Evolutionary conservation across 192 early-diverging fungal species (phyloP).

Genomic region (Gorgonomyces haynaldii): DNA sequence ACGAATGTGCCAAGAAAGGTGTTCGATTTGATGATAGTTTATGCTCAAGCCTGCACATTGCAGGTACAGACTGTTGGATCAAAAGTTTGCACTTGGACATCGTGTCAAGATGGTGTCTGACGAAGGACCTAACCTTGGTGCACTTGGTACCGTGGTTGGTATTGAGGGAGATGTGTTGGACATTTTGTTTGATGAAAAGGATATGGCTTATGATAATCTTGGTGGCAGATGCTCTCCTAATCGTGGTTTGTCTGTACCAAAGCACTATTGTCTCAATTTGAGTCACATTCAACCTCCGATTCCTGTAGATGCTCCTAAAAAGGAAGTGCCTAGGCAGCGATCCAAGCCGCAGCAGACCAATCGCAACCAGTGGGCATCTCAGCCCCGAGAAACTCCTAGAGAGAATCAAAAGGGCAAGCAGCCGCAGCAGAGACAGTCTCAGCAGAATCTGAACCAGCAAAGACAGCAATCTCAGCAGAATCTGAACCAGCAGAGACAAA

Average conservation of each 20-base stretch:
- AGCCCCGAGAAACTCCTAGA: not conserved
- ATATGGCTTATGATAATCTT: conserved; percentile 69
- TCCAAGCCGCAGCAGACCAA: not conserved
- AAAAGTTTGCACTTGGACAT: conserved; percentile 77
- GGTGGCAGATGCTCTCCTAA: conserved; percentile 61
- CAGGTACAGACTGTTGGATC: conserved; percentile 53
- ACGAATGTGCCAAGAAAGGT: conserved; percentile 34
- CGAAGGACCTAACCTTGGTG: conserved; percentile 61
- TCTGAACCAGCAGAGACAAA: no score
- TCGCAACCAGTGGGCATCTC: not conserved
- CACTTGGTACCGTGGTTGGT: conserved; percentile 74
- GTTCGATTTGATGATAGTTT: conserved; percentile 27
- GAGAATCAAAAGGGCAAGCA: not conserved
- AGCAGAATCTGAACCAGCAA: not conserved
- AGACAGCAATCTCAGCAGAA: not conserved
- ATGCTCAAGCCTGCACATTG: conserved; percentile 76
- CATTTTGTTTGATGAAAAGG: conserved; percentile 73
- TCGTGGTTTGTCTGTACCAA: conserved; percentile 60
- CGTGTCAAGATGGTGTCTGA: conserved; percentile 66
- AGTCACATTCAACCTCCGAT: conserved; percentile 43
- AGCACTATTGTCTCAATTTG: conserved; percentile 61
- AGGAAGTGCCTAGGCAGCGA: not conserved
- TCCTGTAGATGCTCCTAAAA: not conserved
- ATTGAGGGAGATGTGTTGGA: conserved; percentile 66
- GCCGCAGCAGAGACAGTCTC: not conserved